Evolutionary conservation across 2,329 filamentous ascomycete species (phyloP).

Genomic region (Talaromyces funiculosus): DNA sequence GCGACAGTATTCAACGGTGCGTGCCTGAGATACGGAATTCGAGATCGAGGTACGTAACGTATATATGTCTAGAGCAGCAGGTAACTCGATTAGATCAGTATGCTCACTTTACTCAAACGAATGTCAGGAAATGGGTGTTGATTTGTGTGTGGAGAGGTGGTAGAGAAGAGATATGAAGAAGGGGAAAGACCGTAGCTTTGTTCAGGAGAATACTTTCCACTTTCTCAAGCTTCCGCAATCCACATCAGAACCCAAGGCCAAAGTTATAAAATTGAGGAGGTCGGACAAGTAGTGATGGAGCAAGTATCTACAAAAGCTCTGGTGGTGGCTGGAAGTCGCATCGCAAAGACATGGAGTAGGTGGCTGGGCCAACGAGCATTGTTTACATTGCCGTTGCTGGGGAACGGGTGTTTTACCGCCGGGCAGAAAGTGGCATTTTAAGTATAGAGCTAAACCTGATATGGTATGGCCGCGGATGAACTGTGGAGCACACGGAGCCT

Average conservation of each 20-base stretch:
- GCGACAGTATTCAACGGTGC: background rate
- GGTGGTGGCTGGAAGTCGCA: slow-evolving; percentile 30
- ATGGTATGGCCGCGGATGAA: background rate
- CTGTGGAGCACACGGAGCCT: background rate
- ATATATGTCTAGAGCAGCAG: background rate
- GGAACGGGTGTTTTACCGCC: slow-evolving; percentile 31
- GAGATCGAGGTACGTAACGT: background rate
- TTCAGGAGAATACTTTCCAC: slow-evolving; percentile 8
- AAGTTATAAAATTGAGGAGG: slow-evolving; percentile 13
- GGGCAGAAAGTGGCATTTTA: slow-evolving; percentile 20
- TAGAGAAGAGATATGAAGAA: background rate
- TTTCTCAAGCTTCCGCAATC: background rate
- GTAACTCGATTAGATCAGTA: slow-evolving; percentile 4
- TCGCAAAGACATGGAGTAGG: slow-evolving; percentile 16
- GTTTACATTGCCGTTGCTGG: slow-evolving; percentile 36
- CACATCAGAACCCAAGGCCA: background rate
- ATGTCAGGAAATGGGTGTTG: background rate
- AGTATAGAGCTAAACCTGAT: background rate
- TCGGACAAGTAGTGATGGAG: slow-evolving; percentile 11
- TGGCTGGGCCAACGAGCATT: slow-evolving; percentile 40
- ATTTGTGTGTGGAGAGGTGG: background rate
- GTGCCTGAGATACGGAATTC: background rate
- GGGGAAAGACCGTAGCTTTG: slow-evolving; percentile 12
- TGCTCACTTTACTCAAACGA: background rate
- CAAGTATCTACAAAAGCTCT: slow-evolving; percentile 11